Evolutionary conservation across 495 filamentous ascomycete species (phyloP), one percentile per base, ranked within the genome.

Genomic region (Cercophora sp.): DNA sequence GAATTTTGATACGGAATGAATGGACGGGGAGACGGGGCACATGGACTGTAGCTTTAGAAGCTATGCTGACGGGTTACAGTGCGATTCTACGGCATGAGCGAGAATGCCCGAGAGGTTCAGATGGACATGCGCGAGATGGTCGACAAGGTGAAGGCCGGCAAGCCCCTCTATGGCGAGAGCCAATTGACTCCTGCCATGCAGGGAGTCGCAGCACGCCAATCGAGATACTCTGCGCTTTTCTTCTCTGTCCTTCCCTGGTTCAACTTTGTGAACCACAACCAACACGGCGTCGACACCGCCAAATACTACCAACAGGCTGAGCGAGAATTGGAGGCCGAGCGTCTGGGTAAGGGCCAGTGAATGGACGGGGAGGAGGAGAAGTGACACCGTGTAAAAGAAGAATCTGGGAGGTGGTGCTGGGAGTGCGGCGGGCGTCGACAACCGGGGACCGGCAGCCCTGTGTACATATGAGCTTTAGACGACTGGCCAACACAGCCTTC

Each of bases 41-140:
- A 15, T 24, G 16, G 41, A 31, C 32, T 23, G 44, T 1, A 13
- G n/a, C n/a, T n/a, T n/a, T 4, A 8, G 35, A 20, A 3, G 18
- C 23, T 13, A 25, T 37, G 44, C 59, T 62, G 36, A 61, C 48
- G 8, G 1, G 8, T 18, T 27, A 31, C 53, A 88, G 85, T 86
- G 61, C 89, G 93, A 41, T 96, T 98, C 76, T 96, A 96, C 77
- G 93, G 93, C 56, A 87, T 88, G 73, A 82, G 80, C 26, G 93
- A 98, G 67, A 97, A 98, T 73, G 70, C 82, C 36, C 83, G 94
- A 51, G 93, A 98, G 65, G 74, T 91, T 24, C 88, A 96, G 34
- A 87, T 92, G 84, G 93, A 98, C 66, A 98, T 96, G 90, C 82
- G 80, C 49, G 93, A 98, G 76, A 98, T 98, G 93, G 91, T 96